Base-by-base conservation (phyloP, 441 rosid species). In the Gossypium aridum region DNA sequence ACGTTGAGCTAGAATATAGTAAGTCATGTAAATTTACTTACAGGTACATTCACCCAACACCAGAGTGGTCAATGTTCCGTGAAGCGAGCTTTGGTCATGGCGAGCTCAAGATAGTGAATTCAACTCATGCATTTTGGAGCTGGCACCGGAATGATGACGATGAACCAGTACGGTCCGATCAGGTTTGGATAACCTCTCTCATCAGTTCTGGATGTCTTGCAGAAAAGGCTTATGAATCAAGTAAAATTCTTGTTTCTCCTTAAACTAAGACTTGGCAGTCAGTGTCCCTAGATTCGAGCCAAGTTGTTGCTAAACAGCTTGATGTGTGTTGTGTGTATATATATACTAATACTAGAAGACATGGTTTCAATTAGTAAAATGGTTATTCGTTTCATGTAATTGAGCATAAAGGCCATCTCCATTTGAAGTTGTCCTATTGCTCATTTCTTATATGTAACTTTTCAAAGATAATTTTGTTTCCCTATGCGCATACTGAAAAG, bases 71-170 rank as follows among this genome's bases (percentile, higher is more conserved):
- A 12, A 89, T 85, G 47, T 95, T 95, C 83, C 97, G 97, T 5
- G 99, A 96, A 88, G 98, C 97, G 78, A 96, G 99, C 83, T 96
- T 96, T 77, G 99, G 99, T 60, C 98, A 96, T 57, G 98, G 99
- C 0, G 97, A 93, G 84, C 89, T 96, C 74, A 82, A 82, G 82
- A 73, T 96, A 68, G 87, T 83, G 66, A 96, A 96, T 78, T 81
- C 95, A 77, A 90, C 88, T 31, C 97, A 96, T 75, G 97, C 98
- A 23, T 80, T 76, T 51, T 93, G 98, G 99, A 91, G 90, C 65
- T 96, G 98, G 99, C 98, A 96, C 79, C 84, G 99, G 81, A 96
- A 96, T 54, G 99, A 96, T 56, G 99, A 96, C 9, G 99, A 96
- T 59, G 97, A 92, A 76, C 91, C 97, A 1, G 88, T 85, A 62